A percentile compares a stretch with the other conserved stretches of the same genome.
These are phyloP conservation scores for Cryptosporidium muris DNA, from an alignment of 169 alveolate genomes.

Conservation along the genomic window DNA sequence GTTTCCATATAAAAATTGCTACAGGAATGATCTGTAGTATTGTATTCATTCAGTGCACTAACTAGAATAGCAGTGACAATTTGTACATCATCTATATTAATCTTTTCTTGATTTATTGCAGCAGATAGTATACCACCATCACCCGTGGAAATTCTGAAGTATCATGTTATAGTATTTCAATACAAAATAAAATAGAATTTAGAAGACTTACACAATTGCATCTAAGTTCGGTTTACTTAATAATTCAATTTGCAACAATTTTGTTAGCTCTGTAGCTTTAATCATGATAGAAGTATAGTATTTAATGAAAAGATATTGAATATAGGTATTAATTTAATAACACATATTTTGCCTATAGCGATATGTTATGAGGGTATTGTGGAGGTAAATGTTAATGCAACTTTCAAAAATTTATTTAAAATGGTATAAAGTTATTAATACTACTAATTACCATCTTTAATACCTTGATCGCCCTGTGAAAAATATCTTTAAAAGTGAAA, in stretches of 20 bases:
- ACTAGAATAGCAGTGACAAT: slow-evolving; percentile 24
- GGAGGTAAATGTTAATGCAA: no score
- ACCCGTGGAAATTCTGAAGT: slow-evolving; percentile 6
- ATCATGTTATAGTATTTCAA: neutral
- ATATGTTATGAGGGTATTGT: no score
- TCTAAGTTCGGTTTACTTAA: neutral
- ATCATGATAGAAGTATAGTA: slow-evolving; percentile 3
- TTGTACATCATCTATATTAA: neutral
- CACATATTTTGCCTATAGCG: no score
- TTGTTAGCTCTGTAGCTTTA: slow-evolving; percentile 21
- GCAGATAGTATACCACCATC: slow-evolving; percentile 55
- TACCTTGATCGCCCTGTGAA: no score
- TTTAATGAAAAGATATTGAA: no score
- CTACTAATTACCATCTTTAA: no score
- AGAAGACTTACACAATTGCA: slow-evolving; percentile 45
- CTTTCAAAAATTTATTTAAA: no score
- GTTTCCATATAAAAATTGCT: slow-evolving; percentile 43
- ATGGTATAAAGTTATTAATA: no score
- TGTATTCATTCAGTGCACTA: slow-evolving; percentile 40
- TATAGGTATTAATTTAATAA: no score
- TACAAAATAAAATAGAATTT: neutral
- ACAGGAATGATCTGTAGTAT: neutral
- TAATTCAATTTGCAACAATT: slow-evolving; percentile 21
- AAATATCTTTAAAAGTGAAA: no score
- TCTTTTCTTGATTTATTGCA: slow-evolving; percentile 4